These are phyloP conservation scores for Brassica juncea DNA, from an alignment of 345 rosid genomes.

Conservation along the genomic window DNA sequence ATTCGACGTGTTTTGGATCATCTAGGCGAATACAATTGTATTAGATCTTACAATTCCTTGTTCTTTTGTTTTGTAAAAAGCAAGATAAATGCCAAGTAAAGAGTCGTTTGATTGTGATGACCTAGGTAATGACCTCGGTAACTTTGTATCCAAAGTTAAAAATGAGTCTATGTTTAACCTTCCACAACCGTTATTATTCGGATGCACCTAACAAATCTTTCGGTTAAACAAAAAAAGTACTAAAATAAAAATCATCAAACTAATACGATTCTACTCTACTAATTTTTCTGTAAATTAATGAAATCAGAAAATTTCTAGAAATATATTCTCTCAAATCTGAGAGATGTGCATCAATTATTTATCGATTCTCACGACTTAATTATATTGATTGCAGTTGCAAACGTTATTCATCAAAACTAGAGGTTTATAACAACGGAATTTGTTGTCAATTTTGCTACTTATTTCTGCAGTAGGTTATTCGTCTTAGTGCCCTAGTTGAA, in stretches of 20 bases:
- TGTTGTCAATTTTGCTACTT: background rate
- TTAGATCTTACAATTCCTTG: background rate
- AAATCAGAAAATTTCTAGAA: background rate
- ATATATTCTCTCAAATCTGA: background rate
- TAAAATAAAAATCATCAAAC: background rate
- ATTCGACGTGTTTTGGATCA: slow-evolving; percentile 24
- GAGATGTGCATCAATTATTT: background rate
- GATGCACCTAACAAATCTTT: slow-evolving; percentile 14
- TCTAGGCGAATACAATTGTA: slow-evolving; percentile 22
- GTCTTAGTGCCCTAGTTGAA: background rate
- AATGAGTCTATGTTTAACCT: background rate
- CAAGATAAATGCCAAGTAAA: background rate
- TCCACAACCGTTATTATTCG: background rate
- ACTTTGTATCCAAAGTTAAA: slow-evolving; percentile 23
- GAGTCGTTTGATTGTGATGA: slow-evolving; percentile 22
- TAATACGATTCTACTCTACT: background rate
- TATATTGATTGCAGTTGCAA: background rate
- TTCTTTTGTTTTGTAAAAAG: background rate
- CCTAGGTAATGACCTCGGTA: slow-evolving; percentile 24
- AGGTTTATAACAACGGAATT: background rate
- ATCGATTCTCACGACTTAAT: background rate
- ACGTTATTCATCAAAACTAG: background rate
- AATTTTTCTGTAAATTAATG: background rate
- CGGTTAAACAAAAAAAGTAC: background rate
- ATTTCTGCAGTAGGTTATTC: background rate